Conservation (phyloP, 139 green algal genomes). For the Tetratostichococcus sp. region DNA sequence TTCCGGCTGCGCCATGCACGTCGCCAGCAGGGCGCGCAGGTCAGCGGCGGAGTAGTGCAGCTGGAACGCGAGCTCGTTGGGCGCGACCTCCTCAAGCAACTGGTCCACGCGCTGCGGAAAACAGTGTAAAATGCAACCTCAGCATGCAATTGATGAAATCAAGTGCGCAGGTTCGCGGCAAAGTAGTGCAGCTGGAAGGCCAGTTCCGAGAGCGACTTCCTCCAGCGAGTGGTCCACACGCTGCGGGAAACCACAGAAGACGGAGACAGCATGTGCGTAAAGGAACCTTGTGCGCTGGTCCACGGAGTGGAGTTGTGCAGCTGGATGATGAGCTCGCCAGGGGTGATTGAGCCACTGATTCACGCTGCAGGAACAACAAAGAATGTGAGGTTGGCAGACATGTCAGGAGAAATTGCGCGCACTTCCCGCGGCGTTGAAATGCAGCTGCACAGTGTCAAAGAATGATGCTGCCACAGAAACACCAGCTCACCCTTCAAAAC, state of each 20-base stretch:
- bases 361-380: too few relatives aligned
- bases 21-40: slow-evolving; percentile 19
- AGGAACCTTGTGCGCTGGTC: neutral
- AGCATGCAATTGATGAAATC: too few relatives aligned
- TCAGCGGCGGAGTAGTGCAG: slow-evolving; percentile 25
- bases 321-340: too few relatives aligned
- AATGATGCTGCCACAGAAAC: too few relatives aligned
- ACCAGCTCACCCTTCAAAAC: too few relatives aligned
- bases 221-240: slow-evolving; percentile 8
- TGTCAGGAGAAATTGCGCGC: too few relatives aligned
- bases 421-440: too few relatives aligned
- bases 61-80: slow-evolving; percentile 38
- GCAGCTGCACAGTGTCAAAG: too few relatives aligned
- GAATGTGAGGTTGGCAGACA: too few relatives aligned
- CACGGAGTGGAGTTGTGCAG: too few relatives aligned
- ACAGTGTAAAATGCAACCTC: too few relatives aligned
- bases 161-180: neutral
- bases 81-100: slow-evolving; percentile 22
- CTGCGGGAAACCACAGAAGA: neutral
- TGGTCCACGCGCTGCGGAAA: slow-evolving; percentile 18
- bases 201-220: slow-evolving; percentile 10
- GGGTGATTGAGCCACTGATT: too few relatives aligned
- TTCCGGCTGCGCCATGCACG: slow-evolving; percentile 17
- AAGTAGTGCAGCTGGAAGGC: slow-evolving; percentile 23
- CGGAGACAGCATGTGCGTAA: neutral